A percentile compares a stretch with the other conserved stretches of the same genome.
Evolutionary conservation across 495 filamentous ascomycete species (phyloP).

Genomic region (Lepidopterella palustris): DNA sequence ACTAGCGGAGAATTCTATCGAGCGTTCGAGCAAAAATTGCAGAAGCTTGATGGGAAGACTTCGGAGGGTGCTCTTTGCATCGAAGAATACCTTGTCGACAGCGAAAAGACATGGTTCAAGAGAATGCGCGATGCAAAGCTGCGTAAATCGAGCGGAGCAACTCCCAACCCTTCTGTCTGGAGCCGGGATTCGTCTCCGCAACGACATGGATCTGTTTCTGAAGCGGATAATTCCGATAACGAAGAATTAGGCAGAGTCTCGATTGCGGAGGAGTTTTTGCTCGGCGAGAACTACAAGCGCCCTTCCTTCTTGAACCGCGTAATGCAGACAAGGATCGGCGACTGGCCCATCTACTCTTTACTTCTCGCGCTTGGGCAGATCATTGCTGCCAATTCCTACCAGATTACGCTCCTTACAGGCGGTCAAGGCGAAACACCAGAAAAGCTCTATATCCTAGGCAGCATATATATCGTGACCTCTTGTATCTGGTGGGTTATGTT

Average conservation of each 20-base stretch:
- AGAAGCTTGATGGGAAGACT: slow-evolving; percentile 46
- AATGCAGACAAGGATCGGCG: slow-evolving; percentile 36
- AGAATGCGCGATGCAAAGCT: slow-evolving; percentile 51
- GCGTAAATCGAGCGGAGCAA: background rate
- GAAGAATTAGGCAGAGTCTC: slow-evolving; percentile 24
- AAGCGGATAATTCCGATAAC: background rate
- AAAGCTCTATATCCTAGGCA: slow-evolving; percentile 57
- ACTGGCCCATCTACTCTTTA: slow-evolving; percentile 71
- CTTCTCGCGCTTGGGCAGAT: slow-evolving; percentile 63
- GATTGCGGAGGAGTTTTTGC: slow-evolving; percentile 41
- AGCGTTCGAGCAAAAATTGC: slow-evolving; percentile 51
- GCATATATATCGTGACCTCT: slow-evolving; percentile 55
- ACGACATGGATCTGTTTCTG: background rate
- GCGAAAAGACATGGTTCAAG: slow-evolving; percentile 60
- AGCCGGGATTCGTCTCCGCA: background rate
- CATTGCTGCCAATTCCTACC: slow-evolving; percentile 61
- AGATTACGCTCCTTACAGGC: slow-evolving; percentile 59
- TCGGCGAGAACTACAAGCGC: slow-evolving; percentile 58
- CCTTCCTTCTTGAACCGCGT: slow-evolving; percentile 48
- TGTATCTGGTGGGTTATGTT: slow-evolving; percentile 60
- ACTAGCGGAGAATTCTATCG: slow-evolving; percentile 51
- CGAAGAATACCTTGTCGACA: slow-evolving; percentile 54
- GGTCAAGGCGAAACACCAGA: slow-evolving; percentile 53
- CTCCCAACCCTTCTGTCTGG: background rate
- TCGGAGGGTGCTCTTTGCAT: slow-evolving; percentile 54